Conservation (phyloP, 306 rosid genomes). For the Ammopiptanthus mongolicus region DNA sequence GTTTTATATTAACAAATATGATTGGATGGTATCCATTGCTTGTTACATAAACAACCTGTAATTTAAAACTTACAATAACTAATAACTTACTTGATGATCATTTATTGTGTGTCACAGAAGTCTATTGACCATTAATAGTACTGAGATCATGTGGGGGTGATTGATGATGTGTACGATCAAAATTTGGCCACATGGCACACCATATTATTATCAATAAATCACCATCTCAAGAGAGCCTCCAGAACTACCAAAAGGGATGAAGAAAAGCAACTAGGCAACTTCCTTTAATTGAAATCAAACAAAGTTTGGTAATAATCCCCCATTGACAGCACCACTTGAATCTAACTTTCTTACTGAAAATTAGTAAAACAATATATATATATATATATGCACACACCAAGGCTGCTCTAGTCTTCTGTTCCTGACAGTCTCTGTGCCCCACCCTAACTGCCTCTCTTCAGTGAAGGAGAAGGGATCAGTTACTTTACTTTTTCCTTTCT, state of each 20-base stretch:
- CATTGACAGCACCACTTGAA: constrained; percentile 34
- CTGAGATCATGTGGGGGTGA: constrained; percentile 12
- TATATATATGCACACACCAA: not conserved
- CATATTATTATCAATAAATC: constrained; percentile 18
- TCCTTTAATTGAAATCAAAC: constrained; percentile 29
- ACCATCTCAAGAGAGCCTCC: constrained; percentile 32
- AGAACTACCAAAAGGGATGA: constrained; percentile 23
- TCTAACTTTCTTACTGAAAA: constrained; percentile 28
- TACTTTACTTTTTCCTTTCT: constrained; percentile 25
- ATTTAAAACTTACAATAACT: not conserved
- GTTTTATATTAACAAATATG: not conserved
- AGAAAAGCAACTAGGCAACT: constrained; percentile 45
- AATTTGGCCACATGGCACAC: constrained; percentile 27
- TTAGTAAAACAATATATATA: not conserved
- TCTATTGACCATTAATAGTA: constrained; percentile 21
- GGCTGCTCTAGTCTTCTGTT: not conserved
- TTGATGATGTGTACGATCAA: constrained; percentile 26
- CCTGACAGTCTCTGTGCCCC: constrained; percentile 28
- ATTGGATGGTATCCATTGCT: not conserved
- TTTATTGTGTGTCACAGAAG: constrained; percentile 18
- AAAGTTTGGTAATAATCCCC: constrained; percentile 46
- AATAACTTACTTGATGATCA: not conserved
- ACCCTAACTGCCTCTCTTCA: constrained; percentile 43
- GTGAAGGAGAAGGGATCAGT: constrained; percentile 32
- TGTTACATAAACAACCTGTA: not conserved